A percentile compares a stretch with the other conserved stretches of the same genome.
These are phyloP conservation scores for Yamadazyma tumulicola DNA, from an alignment of 805 yeast species.

Conservation along the genomic window DNA sequence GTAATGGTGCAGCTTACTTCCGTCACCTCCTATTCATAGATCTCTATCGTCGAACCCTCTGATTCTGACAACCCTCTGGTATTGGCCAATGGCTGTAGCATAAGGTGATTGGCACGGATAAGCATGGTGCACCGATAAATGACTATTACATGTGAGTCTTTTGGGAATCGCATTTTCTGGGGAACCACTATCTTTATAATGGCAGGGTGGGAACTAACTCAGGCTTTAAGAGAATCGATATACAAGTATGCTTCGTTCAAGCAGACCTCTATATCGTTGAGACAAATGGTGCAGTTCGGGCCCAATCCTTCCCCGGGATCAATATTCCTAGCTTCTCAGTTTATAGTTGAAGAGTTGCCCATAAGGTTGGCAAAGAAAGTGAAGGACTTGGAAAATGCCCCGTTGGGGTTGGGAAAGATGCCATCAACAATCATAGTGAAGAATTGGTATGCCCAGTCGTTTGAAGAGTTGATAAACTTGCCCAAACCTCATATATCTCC, in stretches of 20 bases:
- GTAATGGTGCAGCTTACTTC: no score
- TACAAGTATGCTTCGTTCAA: conserved; percentile 66
- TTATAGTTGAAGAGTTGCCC: conserved; percentile 82
- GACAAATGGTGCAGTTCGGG: conserved; percentile 93
- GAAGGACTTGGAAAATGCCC: conserved; percentile 76
- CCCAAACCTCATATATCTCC: conserved; percentile 52
- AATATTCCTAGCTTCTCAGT: conserved; percentile 77
- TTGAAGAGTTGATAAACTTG: conserved; percentile 72
- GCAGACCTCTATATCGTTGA: conserved; percentile 78
- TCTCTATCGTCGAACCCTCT: no score
- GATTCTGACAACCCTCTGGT: no score
- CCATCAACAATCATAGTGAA: conserved; percentile 73
- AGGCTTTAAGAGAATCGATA: conserved; percentile 50
- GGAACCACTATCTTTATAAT: no score
- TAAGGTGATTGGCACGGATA: no score
- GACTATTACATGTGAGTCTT: no score
- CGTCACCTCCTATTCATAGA: no score
- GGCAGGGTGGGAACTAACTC: conserved; percentile 48
- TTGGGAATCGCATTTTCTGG: no score
- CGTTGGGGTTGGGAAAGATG: conserved; percentile 68
- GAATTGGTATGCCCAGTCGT: conserved; percentile 89
- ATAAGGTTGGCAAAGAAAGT: conserved; percentile 83
- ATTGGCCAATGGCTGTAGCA: no score
- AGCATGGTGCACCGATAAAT: no score
- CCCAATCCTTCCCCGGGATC: conserved; percentile 74